Percentiles rank a stretch among this genome's conserved stretches.
These are phyloP conservation scores for Nigrograna mackinnonii DNA, from an alignment of 2,329 filamentous ascomycete genomes.

Conservation along the genomic window DNA sequence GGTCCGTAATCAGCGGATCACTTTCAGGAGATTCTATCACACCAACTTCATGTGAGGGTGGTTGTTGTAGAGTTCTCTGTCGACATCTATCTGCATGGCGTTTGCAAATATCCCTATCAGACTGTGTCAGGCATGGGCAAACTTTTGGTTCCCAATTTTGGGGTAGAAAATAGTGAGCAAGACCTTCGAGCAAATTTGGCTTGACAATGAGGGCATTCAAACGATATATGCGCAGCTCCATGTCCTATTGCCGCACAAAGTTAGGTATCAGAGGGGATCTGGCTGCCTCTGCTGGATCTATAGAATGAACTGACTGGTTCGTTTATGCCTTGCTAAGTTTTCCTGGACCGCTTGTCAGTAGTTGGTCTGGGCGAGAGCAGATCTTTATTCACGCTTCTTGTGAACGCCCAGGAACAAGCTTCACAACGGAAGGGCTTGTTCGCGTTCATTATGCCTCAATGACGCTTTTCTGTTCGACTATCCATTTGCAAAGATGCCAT, in stretches of 20 bases:
- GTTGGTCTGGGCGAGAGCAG: background rate
- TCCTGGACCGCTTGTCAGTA: background rate
- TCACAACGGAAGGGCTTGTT: background rate
- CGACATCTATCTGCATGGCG: background rate
- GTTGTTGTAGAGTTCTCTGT: background rate
- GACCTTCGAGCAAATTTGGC: background rate
- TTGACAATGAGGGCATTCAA: background rate
- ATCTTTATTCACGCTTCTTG: background rate
- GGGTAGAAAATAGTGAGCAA: background rate
- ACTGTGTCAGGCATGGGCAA: background rate
- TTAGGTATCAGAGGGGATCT: too few species aligned
- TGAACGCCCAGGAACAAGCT: background rate
- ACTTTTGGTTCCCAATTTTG: background rate
- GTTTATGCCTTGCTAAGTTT: background rate
- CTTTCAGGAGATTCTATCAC: background rate
- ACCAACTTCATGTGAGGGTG: background rate
- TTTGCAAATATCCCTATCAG: background rate
- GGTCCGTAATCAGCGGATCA: too few species aligned
- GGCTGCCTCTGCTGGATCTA: too few species aligned
- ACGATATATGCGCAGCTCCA: background rate
- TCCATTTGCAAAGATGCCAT: too few species aligned
- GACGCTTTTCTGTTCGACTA: too few species aligned
- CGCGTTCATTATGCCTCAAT: background rate
- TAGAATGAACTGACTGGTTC: background rate
- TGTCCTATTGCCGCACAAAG: too few species aligned